Evolutionary conservation across 2,329 filamentous ascomycete genomes (phyloP), one percentile per base, ranked within the genome.

Genomic region (Calonectria naviculata): DNA sequence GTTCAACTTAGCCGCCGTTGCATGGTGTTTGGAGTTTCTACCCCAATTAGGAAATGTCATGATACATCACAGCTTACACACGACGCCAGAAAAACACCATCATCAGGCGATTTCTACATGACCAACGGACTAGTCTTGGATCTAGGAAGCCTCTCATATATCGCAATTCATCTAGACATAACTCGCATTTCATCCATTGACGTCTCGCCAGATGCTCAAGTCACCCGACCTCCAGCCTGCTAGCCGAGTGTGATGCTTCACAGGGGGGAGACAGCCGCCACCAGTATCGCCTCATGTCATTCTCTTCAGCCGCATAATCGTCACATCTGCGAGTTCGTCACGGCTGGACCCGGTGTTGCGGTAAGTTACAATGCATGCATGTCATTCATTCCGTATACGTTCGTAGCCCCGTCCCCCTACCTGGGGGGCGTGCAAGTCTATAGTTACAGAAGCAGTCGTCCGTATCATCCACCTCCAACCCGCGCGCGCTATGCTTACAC

Each of bases 321-420:
- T 61, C 38, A 61, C 56, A 44, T 44, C 36, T 44, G 24, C 56
- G 21, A 41, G 15, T 42, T 42, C 47, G 4, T 36, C 67, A 64
- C 49, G 29, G 10, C 10, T 13, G 19, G 67, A 47, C 60, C 66
- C 66, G 66, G 38, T 24, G 17, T 29, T 41, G 19, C 49, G 67
- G 49, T 69, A 65, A 24, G 60, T 64, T 64, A 63, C 28, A 68
- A 65, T 58, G 49, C 61, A 58, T 69, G 67, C 67, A 69, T 69
- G 42, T 69, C 41, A 29, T 69, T 69, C 49, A 69, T 69, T 69
- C 67, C 61, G 41, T 64, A 60, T 69, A 13, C 41, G 60, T 65
- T 69, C 67, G 67, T 69, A 69, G 67, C 61, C 61, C 67, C 56
- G 34, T 62, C 38, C 56, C 56, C 56, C 56, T 61, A 10, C 49